Evolutionary conservation across 108 stramenopile species (phyloP).

Genomic region (Nannochloropsis gaditana): DNA sequence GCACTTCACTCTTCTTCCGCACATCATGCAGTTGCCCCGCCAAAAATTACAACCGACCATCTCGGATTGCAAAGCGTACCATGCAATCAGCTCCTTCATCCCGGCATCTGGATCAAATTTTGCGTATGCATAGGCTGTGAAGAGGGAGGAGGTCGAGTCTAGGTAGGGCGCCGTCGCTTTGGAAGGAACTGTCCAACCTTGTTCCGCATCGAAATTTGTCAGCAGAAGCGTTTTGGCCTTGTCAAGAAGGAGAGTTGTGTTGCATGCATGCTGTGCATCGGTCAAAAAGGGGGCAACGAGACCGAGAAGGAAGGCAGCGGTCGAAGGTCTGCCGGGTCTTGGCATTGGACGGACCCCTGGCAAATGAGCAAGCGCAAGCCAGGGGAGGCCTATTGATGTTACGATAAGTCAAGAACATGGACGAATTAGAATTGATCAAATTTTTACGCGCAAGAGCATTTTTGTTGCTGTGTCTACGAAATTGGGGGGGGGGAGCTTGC

Average conservation of each 20-base stretch:
- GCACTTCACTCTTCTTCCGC: no score
- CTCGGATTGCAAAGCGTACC: not conserved
- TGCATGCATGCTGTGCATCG: not conserved
- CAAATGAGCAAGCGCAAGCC: no score
- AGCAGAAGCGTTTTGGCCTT: not conserved
- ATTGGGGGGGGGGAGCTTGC: no score
- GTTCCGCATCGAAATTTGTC: not conserved
- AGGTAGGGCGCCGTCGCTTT: not conserved
- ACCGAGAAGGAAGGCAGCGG: not conserved
- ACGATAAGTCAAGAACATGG: no score
- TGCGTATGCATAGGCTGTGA: not conserved
- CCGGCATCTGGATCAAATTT: constrained; percentile 13
- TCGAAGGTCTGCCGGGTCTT: not conserved
- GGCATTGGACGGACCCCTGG: no score
- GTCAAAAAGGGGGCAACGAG: not conserved
- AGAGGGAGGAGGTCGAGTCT: constrained; percentile 9
- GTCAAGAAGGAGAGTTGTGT: not conserved
- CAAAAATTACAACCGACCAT: no score
- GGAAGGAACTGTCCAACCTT: constrained; percentile 7
- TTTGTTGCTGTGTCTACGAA: no score
- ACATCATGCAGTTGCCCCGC: no score
- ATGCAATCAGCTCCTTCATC: constrained; percentile 1
- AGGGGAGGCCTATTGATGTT: no score
- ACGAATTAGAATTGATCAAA: no score
- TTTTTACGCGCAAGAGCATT: no score